Percentiles rank a stretch among this genome's conserved stretches.
Evolutionary conservation across 257 asterid genomes (phyloP).

Genomic region (Penstemon eatonii): DNA sequence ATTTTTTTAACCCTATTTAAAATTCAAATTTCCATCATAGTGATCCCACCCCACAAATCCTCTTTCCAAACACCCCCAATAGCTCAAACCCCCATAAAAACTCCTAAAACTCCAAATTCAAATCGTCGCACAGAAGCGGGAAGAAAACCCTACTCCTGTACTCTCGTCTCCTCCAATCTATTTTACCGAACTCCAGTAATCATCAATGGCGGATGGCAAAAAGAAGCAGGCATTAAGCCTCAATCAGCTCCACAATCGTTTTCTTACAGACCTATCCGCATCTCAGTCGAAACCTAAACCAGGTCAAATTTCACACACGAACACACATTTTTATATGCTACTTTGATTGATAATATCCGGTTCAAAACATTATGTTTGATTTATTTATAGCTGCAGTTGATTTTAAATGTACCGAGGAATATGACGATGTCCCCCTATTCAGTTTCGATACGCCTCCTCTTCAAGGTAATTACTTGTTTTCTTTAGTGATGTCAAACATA

Average conservation of each 20-base stretch:
- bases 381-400: conserved; percentile 18
- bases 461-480: conserved; percentile 30
- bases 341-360: neutral
- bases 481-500: neutral
- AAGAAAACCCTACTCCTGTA: conserved; percentile 12
- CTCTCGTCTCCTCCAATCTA: neutral
- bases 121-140: conserved; percentile 41
- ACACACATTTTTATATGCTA: neutral
- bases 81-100: neutral
- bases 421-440: conserved; percentile 43
- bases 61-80: neutral
- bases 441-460: conserved; percentile 41
- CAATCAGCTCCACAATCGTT: conserved; percentile 70
- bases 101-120: conserved; percentile 30
- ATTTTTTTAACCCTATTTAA: neutral
- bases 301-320: conserved; percentile 26
- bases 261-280: conserved; percentile 53
- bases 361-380: neutral
- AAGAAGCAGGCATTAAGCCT: conserved; percentile 62
- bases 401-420: conserved; percentile 22
- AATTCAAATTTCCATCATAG: conserved; percentile 1
- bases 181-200: conserved; percentile 8
- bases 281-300: conserved; percentile 45
- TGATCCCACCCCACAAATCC: neutral
- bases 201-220: conserved; percentile 53